Conservation (phyloP, 2,329 filamentous ascomycete genomes). For the Colletotrichum tanaceti region DNA sequence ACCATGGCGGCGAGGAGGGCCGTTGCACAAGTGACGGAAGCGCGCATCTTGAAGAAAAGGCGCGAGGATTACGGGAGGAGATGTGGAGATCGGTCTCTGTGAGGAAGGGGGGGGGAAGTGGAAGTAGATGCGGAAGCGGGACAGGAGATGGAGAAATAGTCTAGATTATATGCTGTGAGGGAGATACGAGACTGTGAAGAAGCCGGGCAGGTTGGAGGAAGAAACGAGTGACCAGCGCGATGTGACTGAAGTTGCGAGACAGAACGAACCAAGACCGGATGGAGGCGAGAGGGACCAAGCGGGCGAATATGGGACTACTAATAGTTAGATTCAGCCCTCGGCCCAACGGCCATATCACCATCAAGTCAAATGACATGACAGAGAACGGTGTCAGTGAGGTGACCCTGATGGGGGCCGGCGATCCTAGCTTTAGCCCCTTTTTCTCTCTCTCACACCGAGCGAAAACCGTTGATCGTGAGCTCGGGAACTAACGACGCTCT, state of each 20-base stretch:
- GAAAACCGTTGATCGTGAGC: conserved; percentile 1
- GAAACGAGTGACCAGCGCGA: conserved; percentile 41
- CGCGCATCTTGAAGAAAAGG: conserved; percentile 32
- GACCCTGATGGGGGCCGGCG: conserved; percentile 22
- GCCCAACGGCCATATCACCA: conserved; percentile 2
- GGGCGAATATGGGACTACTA: conserved; percentile 30
- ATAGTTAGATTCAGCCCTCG: conserved; percentile 19
- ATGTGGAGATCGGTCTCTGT: not conserved
- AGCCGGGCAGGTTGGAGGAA: not conserved
- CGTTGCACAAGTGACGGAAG: conserved; percentile 35
- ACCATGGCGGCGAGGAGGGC: conserved; percentile 44
- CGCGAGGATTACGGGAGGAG: not conserved
- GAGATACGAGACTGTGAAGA: conserved; percentile 3
- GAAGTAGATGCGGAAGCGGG: not conserved
- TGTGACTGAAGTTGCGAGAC: conserved; percentile 6
- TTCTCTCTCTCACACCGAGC: not conserved
- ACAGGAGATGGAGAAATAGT: conserved; percentile 2
- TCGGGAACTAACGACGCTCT: conserved; percentile 18
- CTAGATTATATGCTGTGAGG: not conserved
- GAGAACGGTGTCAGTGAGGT: conserved; percentile 9
- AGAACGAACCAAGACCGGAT: conserved; percentile 23
- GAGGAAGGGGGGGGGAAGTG: no score
- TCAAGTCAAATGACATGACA: not conserved
- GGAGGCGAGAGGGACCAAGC: not conserved
- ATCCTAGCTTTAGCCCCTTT: conserved; percentile 30